A percentile compares a stretch with the other conserved stretches of the same genome.
These are phyloP conservation scores for Bauhinia variegata DNA, from an alignment of 306 rosid species.

Conservation along the genomic window DNA sequence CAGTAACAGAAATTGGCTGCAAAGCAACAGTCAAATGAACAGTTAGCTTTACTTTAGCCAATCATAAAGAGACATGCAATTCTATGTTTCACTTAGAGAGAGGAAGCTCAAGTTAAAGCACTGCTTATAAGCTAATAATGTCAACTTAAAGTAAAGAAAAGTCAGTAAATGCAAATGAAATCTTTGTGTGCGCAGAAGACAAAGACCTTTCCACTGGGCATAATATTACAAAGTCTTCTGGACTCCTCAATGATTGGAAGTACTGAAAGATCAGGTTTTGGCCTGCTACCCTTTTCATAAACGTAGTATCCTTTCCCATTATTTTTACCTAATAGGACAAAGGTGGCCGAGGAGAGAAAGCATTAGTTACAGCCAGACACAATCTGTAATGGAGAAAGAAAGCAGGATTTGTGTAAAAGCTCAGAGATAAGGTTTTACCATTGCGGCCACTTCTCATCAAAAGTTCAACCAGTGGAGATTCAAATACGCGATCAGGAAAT, in stretches of 20 bases:
- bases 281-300: constrained; percentile 49
- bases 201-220: constrained; percentile 58
- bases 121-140: constrained; percentile 3
- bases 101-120: constrained; percentile 17
- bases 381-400: constrained; percentile 12
- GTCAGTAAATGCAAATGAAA: constrained; percentile 18
- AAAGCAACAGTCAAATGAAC: constrained; percentile 21
- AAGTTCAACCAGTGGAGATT: constrained; percentile 68
- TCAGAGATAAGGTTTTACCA: constrained; percentile 50
- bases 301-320: constrained; percentile 60
- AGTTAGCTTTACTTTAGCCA: constrained; percentile 34
- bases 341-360: constrained; percentile 33
- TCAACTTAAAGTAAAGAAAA: constrained; percentile 7
- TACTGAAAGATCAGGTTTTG: constrained; percentile 51
- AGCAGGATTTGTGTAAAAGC: not conserved
- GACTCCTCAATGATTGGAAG: constrained; percentile 56
- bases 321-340: constrained; percentile 47
- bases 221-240: constrained; percentile 38
- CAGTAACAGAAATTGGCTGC: constrained; percentile 75
- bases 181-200: constrained; percentile 15
- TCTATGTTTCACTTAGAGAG: not conserved
- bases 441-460: constrained; percentile 78
- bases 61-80: constrained; percentile 26
- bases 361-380: constrained; percentile 11
- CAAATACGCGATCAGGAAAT: constrained; percentile 68